These are phyloP conservation scores for Phialocephala sp. DNA, from an alignment of 2,329 filamentous ascomycete genomes.

Conservation along the genomic window DNA sequence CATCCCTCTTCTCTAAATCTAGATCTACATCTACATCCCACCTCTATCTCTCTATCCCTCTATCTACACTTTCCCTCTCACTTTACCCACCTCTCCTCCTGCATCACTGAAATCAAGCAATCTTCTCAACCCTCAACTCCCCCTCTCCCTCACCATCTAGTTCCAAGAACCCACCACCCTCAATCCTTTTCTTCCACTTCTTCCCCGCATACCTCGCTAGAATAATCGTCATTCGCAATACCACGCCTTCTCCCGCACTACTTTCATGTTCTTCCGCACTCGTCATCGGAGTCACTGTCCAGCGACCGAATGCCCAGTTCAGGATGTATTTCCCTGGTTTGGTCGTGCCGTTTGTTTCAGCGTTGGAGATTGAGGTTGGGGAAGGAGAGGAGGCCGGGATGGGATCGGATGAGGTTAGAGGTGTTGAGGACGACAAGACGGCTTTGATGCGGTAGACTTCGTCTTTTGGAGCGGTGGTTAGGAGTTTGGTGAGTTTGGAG, in stretches of 20 bases:
- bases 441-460: slow-evolving; percentile 96
- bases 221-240: slow-evolving; percentile 76
- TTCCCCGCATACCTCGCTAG: slow-evolving; percentile 74
- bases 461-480: slow-evolving; percentile 82
- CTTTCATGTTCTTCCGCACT: slow-evolving; percentile 57
- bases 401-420: slow-evolving; percentile 56
- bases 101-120: no score
- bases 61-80: no score
- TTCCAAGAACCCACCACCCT: slow-evolving; percentile 60
- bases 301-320: slow-evolving; percentile 97
- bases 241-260: slow-evolving; percentile 58
- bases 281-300: slow-evolving; percentile 79
- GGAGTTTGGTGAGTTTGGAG: slow-evolving; percentile 68
- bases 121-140: slow-evolving; percentile 54
- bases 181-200: slow-evolving; percentile 78
- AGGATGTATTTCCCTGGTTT: slow-evolving; percentile 75
- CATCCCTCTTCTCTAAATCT: no score
- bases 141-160: slow-evolving; percentile 49
- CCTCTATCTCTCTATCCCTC: no score
- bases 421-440: slow-evolving; percentile 54
- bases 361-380: neutral
- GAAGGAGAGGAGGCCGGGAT: slow-evolving; percentile 34
- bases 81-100: no score
- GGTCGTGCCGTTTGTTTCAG: slow-evolving; percentile 23
- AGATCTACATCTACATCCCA: no score